Base-by-base conservation (phyloP, 2,329 filamentous ascomycete genomes). In the Ophiognomonia clavigignenti-juglandacearum region DNA sequence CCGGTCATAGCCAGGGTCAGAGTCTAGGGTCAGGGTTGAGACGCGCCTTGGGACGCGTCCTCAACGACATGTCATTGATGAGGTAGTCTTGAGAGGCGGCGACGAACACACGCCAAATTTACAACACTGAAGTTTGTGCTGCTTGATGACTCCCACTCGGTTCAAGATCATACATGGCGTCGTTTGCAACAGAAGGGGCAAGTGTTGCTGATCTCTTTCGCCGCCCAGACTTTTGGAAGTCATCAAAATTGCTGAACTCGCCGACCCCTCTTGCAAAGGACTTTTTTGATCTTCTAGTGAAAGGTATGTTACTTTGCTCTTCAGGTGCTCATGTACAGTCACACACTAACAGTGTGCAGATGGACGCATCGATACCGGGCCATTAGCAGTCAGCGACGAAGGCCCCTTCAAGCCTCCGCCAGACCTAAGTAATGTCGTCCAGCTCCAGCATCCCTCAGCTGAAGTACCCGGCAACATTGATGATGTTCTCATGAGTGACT, bases 201-300 rank as follows among this genome's bases (percentile, higher is more conserved):
- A 67, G 73, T 34, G 59, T 65, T 45, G 70, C 75, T 39, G 66
- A 83, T 58, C 73, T 83, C 26, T 88, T 88, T 59, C 74, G 76
- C 32, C 79, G 82, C 38, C 79, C 80, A 32, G 72, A 83, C 58
- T 74, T 86, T 51, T 80, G 76, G 74, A 69, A 68, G 46, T 65
- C 72, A 22, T 80, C 82, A 3, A 70, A 65, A 54, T 74, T 75
- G 62, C 63, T 77, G 31, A 63, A 70, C 7, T 52, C 63, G 19
- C 38, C 52, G 2, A 16, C 52, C 14, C 50, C 46, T 35, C 26
- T 52, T 11, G 50, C 16, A 31, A 52, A 22, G 45, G 59, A 36
- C 29, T 74, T 78, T 57, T 80, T 81, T 58, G 58, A 66, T 20
- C 59, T 69, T 3, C 55, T 69, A 5, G 48, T 71, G 3, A 56